Evolutionary conservation across 257 asterid species (phyloP).

Genomic region (Nicotiana tomentosiformis): DNA sequence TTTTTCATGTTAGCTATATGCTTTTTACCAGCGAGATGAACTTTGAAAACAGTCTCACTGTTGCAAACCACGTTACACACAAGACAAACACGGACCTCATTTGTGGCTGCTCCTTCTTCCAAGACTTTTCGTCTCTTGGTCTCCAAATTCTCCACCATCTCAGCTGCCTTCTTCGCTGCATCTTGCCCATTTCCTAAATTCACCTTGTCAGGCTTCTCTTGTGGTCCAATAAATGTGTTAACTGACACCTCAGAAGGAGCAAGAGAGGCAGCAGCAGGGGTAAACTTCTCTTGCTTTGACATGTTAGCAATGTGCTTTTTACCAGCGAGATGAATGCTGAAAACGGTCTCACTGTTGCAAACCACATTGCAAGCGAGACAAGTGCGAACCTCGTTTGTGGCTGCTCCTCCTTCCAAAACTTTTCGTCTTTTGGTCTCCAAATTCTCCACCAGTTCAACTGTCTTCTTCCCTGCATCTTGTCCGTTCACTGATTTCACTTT

Average conservation of each 20-base stretch:
- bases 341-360: conserved; percentile 66
- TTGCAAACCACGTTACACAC: conserved; percentile 78
- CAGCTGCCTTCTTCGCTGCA: conserved; percentile 36
- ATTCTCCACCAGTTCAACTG: conserved; percentile 31
- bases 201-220: conserved; percentile 36
- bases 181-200: conserved; percentile 23
- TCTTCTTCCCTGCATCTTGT: conserved; percentile 34
- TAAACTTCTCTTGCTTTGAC: conserved; percentile 24
- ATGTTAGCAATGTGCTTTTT: conserved; percentile 53
- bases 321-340: conserved; percentile 51
- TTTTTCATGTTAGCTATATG: conserved; percentile 57
- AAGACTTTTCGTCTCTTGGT: conserved; percentile 47
- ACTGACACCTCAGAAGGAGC: conserved; percentile 1
- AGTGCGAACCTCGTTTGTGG: conserved; percentile 35
- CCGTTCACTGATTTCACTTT: conserved; percentile 16
- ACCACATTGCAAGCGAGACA: conserved; percentile 65
- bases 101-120: conserved; percentile 65
- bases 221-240: conserved; percentile 38
- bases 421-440: conserved; percentile 53
- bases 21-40: conserved; percentile 64
- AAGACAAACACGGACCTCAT: conserved; percentile 41
- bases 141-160: conserved; percentile 40
- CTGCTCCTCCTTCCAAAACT: conserved; percentile 66
- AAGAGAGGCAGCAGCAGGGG: conserved; percentile 14
- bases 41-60: conserved; percentile 47